Percentiles rank a stretch among this genome's conserved stretches.
phyloP scores from a whole-genome alignment of 225 moss, liverwort and hornwort species.

The Bryoerythrophyllum caledonicum region DNA sequence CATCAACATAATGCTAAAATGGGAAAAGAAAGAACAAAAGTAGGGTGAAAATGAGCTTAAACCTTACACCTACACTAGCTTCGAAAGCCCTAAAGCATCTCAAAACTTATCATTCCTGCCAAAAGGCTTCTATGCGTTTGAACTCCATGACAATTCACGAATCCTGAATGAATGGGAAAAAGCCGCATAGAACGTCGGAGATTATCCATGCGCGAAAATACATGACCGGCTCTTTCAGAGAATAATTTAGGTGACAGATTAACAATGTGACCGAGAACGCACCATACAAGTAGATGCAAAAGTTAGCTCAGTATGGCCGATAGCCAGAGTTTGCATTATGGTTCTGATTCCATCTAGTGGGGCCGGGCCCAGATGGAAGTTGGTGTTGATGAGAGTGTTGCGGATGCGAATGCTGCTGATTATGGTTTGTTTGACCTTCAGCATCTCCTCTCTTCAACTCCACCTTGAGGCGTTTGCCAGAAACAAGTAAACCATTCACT shows the following conservation, averaged over 20 bases:
- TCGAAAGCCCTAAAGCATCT: slow-evolving; percentile 21
- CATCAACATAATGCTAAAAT: slow-evolving; percentile 24
- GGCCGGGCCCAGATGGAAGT: slow-evolving; percentile 53
- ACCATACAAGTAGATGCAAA: slow-evolving; percentile 31
- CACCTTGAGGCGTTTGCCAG: slow-evolving; percentile 75
- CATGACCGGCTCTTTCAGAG: slow-evolving; percentile 18
- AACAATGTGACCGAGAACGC: slow-evolving; percentile 37
- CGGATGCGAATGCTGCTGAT: slow-evolving; percentile 40
- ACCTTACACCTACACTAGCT: slow-evolving; percentile 17
- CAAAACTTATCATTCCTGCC: slow-evolving; percentile 19
- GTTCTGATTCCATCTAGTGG: slow-evolving; percentile 60
- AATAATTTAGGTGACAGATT: slow-evolving; percentile 21
- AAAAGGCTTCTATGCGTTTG: slow-evolving; percentile 18
- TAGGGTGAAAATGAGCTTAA: slow-evolving; percentile 6
- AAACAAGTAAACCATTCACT: slow-evolving; percentile 66
- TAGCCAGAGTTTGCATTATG: slow-evolving; percentile 60
- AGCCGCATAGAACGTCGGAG: too few relatives aligned
- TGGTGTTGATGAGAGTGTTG: slow-evolving; percentile 51
- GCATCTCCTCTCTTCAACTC: slow-evolving; percentile 76
- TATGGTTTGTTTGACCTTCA: slow-evolving; percentile 51
- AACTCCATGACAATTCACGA: slow-evolving; percentile 22
- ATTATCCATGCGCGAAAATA: slow-evolving; percentile 18
- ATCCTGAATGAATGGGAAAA: slow-evolving; percentile 17
- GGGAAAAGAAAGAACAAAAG: slow-evolving; percentile 8
- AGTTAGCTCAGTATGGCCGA: slow-evolving; percentile 51